Evolutionary conservation across 352 stramenopile species (phyloP).

Genomic region (Pythium dissotocum): DNA sequence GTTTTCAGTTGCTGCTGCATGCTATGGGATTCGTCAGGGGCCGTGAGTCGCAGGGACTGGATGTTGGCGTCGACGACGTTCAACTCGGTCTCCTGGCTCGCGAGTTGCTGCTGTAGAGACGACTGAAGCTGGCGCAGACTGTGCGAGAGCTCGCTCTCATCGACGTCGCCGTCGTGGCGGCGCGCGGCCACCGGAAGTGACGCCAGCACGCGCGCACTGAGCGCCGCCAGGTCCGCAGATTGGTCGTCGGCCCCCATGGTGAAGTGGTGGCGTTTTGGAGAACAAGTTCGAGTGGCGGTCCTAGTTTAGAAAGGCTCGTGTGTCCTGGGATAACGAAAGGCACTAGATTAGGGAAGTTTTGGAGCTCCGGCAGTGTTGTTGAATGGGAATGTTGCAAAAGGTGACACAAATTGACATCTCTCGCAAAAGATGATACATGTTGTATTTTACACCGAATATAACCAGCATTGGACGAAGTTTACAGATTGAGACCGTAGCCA

Average conservation of each 20-base stretch:
- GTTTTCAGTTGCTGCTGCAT: neutral
- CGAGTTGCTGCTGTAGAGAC: conserved; percentile 17
- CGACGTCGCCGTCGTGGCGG: conserved; percentile 3
- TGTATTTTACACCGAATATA: neutral
- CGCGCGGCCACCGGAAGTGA: conserved; percentile 5
- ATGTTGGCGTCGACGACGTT: conserved; percentile 10
- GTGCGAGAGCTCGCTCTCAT: conserved; percentile 23
- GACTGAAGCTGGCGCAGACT: conserved; percentile 22
- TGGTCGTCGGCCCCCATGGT: conserved; percentile 10
- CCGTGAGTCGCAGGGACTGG: neutral
- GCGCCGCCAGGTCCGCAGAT: conserved; percentile 3
- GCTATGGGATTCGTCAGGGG: neutral
- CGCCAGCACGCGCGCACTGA: conserved; percentile 22
- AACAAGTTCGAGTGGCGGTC: neutral
- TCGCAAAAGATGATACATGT: neutral
- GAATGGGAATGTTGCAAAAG: neutral
- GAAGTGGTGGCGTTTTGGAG: neutral
- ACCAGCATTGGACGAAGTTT: neutral
- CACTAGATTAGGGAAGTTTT: too few species aligned
- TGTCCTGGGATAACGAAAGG: too few species aligned
- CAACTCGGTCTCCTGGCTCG: conserved; percentile 15
- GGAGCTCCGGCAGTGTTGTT: too few species aligned
- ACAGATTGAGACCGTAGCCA: neutral
- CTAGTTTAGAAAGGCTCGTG: neutral
- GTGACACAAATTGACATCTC: neutral